Evolutionary conservation across 371 early-diverging fungal genomes (phyloP).

Genomic region (Apophysomyces trapeziformis): DNA sequence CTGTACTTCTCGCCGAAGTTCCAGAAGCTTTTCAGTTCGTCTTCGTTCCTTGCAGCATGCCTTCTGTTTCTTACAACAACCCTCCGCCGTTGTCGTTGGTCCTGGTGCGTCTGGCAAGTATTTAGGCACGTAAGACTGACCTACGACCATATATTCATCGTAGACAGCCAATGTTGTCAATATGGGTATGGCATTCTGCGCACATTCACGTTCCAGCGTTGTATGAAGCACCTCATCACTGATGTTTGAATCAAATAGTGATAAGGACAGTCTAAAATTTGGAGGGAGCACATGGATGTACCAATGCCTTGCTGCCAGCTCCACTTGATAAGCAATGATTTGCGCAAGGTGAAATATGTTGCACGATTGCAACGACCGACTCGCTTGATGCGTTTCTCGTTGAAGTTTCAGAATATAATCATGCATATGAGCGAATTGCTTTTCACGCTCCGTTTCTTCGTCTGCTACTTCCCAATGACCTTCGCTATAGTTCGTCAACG

Average conservation of each 20-base stretch:
- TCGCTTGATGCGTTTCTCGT: constrained; percentile 6
- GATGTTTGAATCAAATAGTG: constrained; percentile 9
- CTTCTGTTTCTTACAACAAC: neutral
- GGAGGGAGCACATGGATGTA: constrained; percentile 12
- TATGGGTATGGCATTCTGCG: neutral
- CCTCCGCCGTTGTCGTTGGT: neutral
- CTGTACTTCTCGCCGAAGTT: constrained; percentile 2
- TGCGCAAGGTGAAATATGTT: constrained; percentile 8
- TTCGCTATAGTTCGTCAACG: neutral
- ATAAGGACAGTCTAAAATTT: constrained; percentile 10
- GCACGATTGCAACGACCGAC: neutral
- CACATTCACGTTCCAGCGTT: constrained; percentile 2
- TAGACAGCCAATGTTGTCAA: constrained; percentile 13
- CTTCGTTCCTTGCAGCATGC: neutral
- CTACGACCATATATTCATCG: constrained; percentile 10
- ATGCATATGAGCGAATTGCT: constrained; percentile 16
- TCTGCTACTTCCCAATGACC: constrained; percentile 12
- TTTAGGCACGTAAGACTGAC: constrained; percentile 9
- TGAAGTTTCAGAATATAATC: constrained; percentile 13
- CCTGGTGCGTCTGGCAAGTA: neutral
- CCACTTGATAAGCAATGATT: constrained; percentile 12
- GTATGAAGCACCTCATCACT: constrained; percentile 4
- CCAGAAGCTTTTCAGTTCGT: constrained; percentile 13
- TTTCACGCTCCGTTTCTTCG: constrained; percentile 1
- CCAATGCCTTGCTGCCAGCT: constrained; percentile 16